Evolutionary conservation across 2,329 filamentous ascomycete genomes (phyloP), one percentile per base, ranked within the genome.

Genomic region (Penicillium psychrosexuale): DNA sequence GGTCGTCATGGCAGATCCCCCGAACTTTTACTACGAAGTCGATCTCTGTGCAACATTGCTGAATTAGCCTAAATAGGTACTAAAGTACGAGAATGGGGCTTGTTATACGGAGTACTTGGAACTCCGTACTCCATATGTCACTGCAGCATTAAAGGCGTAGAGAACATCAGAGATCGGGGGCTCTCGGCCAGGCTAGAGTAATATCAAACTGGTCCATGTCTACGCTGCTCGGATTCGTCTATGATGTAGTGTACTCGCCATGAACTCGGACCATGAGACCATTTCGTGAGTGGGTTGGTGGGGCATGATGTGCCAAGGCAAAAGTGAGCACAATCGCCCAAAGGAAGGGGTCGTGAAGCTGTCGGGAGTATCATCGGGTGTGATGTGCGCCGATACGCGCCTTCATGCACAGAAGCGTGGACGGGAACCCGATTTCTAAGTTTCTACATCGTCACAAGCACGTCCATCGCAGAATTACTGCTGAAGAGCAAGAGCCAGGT

Each of bases 1-100:
- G 55, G 57, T 56, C 47, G 56, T 61, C 59, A 61, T 49, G 39
- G 61, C 38, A 55, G 60, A 63, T 62, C 57, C 50, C 39, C 43
- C 44, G 31, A 53, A 51, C 51, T 44, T 55, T 52, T 58, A 17
- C 24, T 17, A 15, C 38, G 15, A 24, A 15, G 15, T 54, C 53
- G 53, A 57, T 59, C 51, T 61, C 46, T 33, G 39, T 57, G 31
- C 24, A 40, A 50, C 40, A 52, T 42, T 19, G 19, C 45, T 27
- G 37, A 22, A 37, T 45, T 22, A 28, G 31, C 24, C 39, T 45
- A 15, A 44, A 51, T 28, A 22, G 12, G n/a, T 19, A 19, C 4
- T 17, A 37, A 45, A 37, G 48, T 36, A 44, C 31, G n/a, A 42
- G 4, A 33, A 33, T 31, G 27, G 7, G n/a, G 3, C n/a, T 38